phyloP scores from a whole-genome alignment of 495 filamentous ascomycete species.

The Platismatia glauca region DNA sequence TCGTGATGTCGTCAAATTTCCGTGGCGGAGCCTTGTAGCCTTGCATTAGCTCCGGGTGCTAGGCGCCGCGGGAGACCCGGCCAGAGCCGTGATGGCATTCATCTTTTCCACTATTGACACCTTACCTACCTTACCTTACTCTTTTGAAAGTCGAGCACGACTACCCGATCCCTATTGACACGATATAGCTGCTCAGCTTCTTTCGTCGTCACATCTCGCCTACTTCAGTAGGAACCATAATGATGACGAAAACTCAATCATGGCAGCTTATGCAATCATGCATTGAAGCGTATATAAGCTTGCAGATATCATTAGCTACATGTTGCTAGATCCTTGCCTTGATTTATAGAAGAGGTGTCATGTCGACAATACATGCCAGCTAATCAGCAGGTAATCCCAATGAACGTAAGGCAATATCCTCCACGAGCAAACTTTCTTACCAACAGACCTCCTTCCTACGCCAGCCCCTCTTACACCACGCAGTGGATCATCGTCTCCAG shows the following conservation, averaged over 20 bases:
- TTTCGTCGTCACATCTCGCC: neutral
- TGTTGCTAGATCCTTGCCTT: no score
- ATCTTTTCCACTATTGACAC: no score
- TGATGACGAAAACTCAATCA: neutral
- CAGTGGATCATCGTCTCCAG: neutral
- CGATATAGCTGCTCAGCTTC: neutral
- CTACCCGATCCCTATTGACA: neutral
- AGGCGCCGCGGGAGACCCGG: neutral
- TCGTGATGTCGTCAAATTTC: constrained; percentile 12
- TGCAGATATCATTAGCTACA: no score
- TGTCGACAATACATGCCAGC: no score
- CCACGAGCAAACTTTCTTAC: neutral
- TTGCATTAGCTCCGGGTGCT: neutral
- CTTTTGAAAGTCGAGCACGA: neutral
- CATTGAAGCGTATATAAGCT: neutral
- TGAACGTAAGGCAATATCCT: neutral
- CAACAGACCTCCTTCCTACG: neutral
- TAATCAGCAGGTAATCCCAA: neutral
- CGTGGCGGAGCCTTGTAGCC: neutral
- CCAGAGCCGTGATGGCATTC: no score
- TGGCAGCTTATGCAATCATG: neutral
- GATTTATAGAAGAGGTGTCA: no score
- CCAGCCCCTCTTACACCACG: neutral
- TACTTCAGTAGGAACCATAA: neutral
- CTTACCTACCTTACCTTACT: no score